Evolutionary conservation across 352 stramenopile species (phyloP).

Genomic region (Phytophthora constricta): DNA sequence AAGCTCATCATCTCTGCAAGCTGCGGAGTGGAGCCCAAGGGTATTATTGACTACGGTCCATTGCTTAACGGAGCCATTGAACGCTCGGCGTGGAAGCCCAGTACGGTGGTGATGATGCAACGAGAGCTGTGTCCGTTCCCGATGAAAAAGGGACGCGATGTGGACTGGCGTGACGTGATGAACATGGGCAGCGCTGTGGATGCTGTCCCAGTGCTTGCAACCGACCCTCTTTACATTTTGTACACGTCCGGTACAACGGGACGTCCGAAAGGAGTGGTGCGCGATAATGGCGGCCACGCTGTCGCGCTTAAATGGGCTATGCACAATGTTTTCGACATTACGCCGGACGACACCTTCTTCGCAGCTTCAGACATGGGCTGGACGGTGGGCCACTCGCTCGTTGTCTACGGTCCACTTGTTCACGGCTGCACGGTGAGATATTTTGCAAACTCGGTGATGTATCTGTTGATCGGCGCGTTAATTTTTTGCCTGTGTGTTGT

Average conservation of each 20-base stretch:
- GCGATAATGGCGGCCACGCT: slow-evolving; percentile 78
- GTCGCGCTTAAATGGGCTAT: slow-evolving; percentile 91
- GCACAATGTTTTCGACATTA: slow-evolving; percentile 78
- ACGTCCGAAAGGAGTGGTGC: slow-evolving; percentile 79
- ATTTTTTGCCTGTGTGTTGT: slow-evolving; percentile 3
- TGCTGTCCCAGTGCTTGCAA: slow-evolving; percentile 57
- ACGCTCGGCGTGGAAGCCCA: slow-evolving; percentile 58
- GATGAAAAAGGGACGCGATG: slow-evolving; percentile 49
- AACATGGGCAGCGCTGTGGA: slow-evolving; percentile 40
- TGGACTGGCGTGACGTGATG: slow-evolving; percentile 65
- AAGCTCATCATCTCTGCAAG: slow-evolving; percentile 83
- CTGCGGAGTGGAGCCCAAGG: slow-evolving; percentile 73
- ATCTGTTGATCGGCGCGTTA: neutral
- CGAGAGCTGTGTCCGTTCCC: slow-evolving; percentile 56
- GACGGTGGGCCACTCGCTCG: slow-evolving; percentile 90
- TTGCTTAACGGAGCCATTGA: slow-evolving; percentile 78
- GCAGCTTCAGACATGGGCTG: slow-evolving; percentile 90
- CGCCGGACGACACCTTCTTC: slow-evolving; percentile 83
- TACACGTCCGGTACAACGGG: slow-evolving; percentile 84
- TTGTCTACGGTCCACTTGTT: slow-evolving; percentile 90
- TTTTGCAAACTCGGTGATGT: neutral
- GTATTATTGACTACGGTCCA: slow-evolving; percentile 80
- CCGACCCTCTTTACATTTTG: slow-evolving; percentile 80
- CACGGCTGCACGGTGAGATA: slow-evolving; percentile 74
- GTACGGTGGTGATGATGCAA: slow-evolving; percentile 80